phyloP scores from a whole-genome alignment of 176 grass and related monocot species.

The Pontederia crassipes region DNA sequence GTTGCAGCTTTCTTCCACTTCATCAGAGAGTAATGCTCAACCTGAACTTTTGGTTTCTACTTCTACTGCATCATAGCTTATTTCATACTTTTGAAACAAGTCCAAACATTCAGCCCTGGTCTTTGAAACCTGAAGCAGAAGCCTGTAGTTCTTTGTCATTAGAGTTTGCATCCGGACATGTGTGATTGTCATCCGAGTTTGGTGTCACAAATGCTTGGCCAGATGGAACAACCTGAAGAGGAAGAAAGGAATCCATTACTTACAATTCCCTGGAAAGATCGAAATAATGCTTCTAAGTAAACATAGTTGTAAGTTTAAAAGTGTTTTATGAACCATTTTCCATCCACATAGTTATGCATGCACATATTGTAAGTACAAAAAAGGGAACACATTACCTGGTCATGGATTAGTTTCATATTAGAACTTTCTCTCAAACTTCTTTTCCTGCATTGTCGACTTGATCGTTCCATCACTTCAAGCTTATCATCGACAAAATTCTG shows the following conservation, averaged over 20 bases:
- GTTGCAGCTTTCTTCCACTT: no score
- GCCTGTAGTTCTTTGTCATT: not conserved
- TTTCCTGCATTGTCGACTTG: slow-evolving; percentile 33
- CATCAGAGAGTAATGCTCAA: no score
- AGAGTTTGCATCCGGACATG: not conserved
- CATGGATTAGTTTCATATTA: slow-evolving; percentile 12
- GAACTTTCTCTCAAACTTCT: slow-evolving; percentile 25
- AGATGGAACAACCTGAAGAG: slow-evolving; percentile 27
- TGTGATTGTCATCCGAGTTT: not conserved
- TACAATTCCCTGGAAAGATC: not conserved
- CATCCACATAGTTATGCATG: not conserved
- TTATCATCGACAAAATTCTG: slow-evolving; percentile 72
- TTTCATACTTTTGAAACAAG: no score
- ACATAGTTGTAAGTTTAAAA: not conserved
- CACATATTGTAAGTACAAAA: not conserved
- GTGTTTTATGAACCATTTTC: not conserved
- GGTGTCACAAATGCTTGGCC: not conserved
- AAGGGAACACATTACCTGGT: slow-evolving; percentile 27
- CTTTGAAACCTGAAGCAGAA: no score
- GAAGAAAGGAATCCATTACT: not conserved
- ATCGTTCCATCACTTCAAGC: slow-evolving; percentile 31
- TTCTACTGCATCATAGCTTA: no score
- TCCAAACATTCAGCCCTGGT: no score
- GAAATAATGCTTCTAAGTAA: not conserved
- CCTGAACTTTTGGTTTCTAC: no score